Base-by-base conservation (phyloP, 805 yeast genomes). In the Candida quercuum region DNA sequence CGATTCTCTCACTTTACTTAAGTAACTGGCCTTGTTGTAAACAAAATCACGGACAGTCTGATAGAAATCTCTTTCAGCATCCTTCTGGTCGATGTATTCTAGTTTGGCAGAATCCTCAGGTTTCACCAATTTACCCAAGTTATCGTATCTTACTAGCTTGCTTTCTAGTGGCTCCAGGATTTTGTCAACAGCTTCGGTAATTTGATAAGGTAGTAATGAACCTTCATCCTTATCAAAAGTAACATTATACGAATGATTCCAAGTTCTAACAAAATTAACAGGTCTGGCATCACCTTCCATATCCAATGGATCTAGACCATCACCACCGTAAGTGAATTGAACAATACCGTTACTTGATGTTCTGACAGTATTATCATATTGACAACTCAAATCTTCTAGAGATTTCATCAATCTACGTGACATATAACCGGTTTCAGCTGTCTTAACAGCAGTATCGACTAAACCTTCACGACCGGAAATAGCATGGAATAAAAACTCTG, bases 221-320 rank as follows among this genome's bases (percentile, higher is more conserved):
- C 51, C 48, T 14, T 76, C 87, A 0, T 63, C 41, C 33, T 68
- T 64, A 49, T 74, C 66, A 45, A 77, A 79, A 1, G 95, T 84
- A 39, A 86, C 66, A 61, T 84, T 82, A 50, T 63, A 71, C 6
- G 96, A 81, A 60, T 93, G 99, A 45, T 81, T 88, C 99, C 99
- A 93, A 18, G 95, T 86, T 57, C 97, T 78, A 39, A 70, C 71
- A 59, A 93, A 91, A 59, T 94, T 88, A 25, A 93, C 99, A 0
- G 99, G 99, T 52, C 71, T 77, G 2, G 98, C 96, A 62, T 94
- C 96, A 49, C 99, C 99, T 65, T 94, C 99, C 99, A 93, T 93
- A 63, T 91, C 97, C 57, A 86, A 72, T 3, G 99, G 99, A 69
- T 93, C 99, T 46, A 93, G 73, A 33, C 98, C 96, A 62, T 93